Conservation (phyloP, 495 filamentous ascomycete species). For the Bombardia bombarda region DNA sequence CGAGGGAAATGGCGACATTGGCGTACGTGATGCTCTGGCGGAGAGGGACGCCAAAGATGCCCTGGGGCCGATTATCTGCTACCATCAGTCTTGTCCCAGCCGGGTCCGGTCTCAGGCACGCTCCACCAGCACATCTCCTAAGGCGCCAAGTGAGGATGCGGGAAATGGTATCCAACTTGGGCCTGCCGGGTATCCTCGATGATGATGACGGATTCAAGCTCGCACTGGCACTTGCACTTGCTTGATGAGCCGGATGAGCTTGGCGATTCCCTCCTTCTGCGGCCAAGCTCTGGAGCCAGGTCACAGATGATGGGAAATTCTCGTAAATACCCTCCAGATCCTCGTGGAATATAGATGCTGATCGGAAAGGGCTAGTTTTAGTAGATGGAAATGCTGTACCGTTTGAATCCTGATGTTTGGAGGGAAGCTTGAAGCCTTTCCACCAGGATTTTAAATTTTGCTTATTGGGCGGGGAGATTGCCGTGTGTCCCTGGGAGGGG, state of each 20-base stretch:
- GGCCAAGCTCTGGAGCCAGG: slow-evolving; percentile 9
- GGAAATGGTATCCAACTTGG: slow-evolving; percentile 13
- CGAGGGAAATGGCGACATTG: slow-evolving; percentile 95
- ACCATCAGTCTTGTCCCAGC: slow-evolving; percentile 14
- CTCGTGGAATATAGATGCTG: slow-evolving; percentile 13
- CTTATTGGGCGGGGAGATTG: slow-evolving; percentile 57
- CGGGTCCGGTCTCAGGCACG: slow-evolving; percentile 3
- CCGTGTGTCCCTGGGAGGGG: slow-evolving; percentile 18
- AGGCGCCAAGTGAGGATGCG: slow-evolving; percentile 13
- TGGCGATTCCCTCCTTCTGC: slow-evolving; percentile 4
- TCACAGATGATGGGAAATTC: slow-evolving; percentile 10
- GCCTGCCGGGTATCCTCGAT: slow-evolving; percentile 1
- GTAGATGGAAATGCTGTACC: slow-evolving; percentile 43
- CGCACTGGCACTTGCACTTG: slow-evolving; percentile 19
- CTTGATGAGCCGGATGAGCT: slow-evolving; percentile 12
- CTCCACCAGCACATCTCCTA: slow-evolving; percentile 5
- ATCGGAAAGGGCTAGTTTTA: slow-evolving; percentile 8
- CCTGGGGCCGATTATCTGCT: slow-evolving; percentile 32
- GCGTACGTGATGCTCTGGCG: slow-evolving; percentile 94
- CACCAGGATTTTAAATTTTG: slow-evolving; percentile 86
- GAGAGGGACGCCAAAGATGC: slow-evolving; percentile 92
- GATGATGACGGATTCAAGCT: slow-evolving; percentile 13
- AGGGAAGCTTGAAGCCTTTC: slow-evolving; percentile 74
- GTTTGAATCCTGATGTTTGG: slow-evolving; percentile 69
- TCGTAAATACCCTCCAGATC: slow-evolving; percentile 11